A percentile compares a stretch with the other conserved stretches of the same genome.
phyloP scores from a whole-genome alignment of 2,329 filamentous ascomycete genomes.

The Pseudopithomyces chartarum region DNA sequence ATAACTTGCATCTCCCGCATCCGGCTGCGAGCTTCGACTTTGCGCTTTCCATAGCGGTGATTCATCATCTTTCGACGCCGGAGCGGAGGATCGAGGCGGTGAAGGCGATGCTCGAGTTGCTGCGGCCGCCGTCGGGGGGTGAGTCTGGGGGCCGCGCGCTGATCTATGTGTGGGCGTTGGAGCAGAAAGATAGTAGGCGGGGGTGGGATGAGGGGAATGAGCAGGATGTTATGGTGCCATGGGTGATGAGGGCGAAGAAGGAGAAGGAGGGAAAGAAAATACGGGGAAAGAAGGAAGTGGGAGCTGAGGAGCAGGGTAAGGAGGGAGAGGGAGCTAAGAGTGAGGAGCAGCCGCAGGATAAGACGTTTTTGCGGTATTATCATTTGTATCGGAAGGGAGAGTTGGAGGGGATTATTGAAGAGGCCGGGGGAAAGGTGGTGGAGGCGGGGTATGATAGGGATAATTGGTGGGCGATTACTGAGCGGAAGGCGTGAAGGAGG shows the following conservation, averaged over 20 bases:
- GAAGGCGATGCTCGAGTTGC: conserved; percentile 68
- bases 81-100: conserved; percentile 75
- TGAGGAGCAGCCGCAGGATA: conserved; percentile 43
- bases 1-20: conserved; percentile 83
- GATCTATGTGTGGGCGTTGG: conserved; percentile 93
- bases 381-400: conserved; percentile 89
- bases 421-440: conserved; percentile 75
- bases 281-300: conserved; percentile 10
- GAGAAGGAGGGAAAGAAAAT: conserved; percentile 29
- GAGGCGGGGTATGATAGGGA: conserved; percentile 92
- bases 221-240: conserved; percentile 95
- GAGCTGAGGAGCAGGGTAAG: too few species aligned
- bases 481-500: not conserved
- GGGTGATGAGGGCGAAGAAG: conserved; percentile 69
- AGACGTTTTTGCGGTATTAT: conserved; percentile 87
- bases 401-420: conserved; percentile 76
- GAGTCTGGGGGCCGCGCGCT: conserved; percentile 65
- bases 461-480: conserved; percentile 92
- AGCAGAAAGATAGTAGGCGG: conserved; percentile 83
- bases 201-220: conserved; percentile 84
- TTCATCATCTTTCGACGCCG: conserved; percentile 88
- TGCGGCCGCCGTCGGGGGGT: conserved; percentile 47
- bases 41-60: conserved; percentile 88
- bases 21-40: conserved; percentile 73
- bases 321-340: conserved; percentile 19